A percentile compares a stretch with the other conserved stretches of the same genome.
These are phyloP conservation scores for Arthrobotrys sphaeroides DNA, from an alignment of 2,329 filamentous ascomycete genomes.

Conservation along the genomic window DNA sequence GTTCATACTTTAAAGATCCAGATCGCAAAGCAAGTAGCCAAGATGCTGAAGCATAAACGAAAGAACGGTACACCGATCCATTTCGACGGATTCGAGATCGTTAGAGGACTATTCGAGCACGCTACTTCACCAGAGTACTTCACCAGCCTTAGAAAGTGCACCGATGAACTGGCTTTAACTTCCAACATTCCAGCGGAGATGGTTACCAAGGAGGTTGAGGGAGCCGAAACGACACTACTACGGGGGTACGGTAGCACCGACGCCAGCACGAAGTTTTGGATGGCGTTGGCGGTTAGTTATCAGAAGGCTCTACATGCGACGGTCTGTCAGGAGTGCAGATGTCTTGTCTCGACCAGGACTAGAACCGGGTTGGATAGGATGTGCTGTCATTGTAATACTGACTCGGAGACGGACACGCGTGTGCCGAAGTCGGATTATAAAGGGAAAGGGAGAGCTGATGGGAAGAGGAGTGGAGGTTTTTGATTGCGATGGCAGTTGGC, in stretches of 20 bases:
- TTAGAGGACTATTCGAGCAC: conserved; percentile 35
- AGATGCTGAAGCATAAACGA: conserved; percentile 35
- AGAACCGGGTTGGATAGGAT: conserved; percentile 22
- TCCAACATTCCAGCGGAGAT: conserved; percentile 7
- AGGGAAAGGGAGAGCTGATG: neutral
- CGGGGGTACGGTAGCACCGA: neutral
- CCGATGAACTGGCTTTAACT: conserved; percentile 30
- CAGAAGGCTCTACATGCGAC: conserved; percentile 38
- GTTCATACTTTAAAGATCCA: conserved; percentile 15
- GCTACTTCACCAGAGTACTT: neutral
- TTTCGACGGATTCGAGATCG: conserved; percentile 44
- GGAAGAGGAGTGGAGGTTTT: neutral
- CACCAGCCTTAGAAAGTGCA: conserved; percentile 35
- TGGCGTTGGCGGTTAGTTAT: conserved; percentile 31
- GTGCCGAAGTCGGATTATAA: neutral
- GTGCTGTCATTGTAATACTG: conserved; percentile 44
- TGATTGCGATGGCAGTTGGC: too few relatives aligned
- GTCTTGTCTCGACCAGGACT: conserved; percentile 13
- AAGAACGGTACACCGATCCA: conserved; percentile 18
- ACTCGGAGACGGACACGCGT: neutral
- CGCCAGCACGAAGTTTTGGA: conserved; percentile 24
- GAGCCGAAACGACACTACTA: neutral
- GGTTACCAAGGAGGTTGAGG: too few relatives aligned
- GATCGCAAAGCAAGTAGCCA: conserved; percentile 23
- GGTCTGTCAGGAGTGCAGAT: conserved; percentile 33